Evolutionary conservation across 352 stramenopile genomes (phyloP), one percentile per base, ranked within the genome.

Genomic region (Blastocystis sp.): DNA sequence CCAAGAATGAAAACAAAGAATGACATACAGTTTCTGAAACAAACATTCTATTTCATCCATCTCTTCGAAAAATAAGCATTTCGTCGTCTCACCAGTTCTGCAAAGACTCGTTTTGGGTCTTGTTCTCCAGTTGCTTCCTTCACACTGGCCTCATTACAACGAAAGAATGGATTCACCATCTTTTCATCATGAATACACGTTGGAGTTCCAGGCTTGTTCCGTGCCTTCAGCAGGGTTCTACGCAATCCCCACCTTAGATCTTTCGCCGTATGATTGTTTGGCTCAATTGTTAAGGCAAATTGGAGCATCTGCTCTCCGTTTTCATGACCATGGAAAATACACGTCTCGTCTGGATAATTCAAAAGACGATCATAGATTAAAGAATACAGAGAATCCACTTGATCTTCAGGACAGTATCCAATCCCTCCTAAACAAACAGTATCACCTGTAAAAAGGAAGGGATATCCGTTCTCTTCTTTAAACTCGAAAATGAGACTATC

Each of bases 121-220:
- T 54, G 56, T 39, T 83, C 71, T 0, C 71, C 71, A n/a, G 66
- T 42, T 7, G 42, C 43, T 56, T 65, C 46, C 54, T 83, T 57
- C 27, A 83, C 71, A 0, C 51, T 46, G 1, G 71, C 4, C 71
- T 83, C 71, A 43, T 63, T 63, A 7, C 71, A 58, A 49, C 77
- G 39, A 43, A 87, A 87, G 57, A 87, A 87, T 9, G 77, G 77
- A 77, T 87, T 87, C 42, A 78, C 46, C 59, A 87, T n/a, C 42
- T 78, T 87, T 32, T 87, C 77, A 14, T 87, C 65, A 39, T 87
- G 59, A 42, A 87, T 58, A 42, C 77, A 87, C 5, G 52, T 87
- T 51, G 77, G 77, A 21, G 77, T 87, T 12, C 39, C 49, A 9
- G 77, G 77, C 43, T 65, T 65, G 27, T 42, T 83, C 9, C 51